These are phyloP conservation scores for Zygnema cylindricum DNA, from an alignment of 139 green algal genomes.

Conservation along the genomic window DNA sequence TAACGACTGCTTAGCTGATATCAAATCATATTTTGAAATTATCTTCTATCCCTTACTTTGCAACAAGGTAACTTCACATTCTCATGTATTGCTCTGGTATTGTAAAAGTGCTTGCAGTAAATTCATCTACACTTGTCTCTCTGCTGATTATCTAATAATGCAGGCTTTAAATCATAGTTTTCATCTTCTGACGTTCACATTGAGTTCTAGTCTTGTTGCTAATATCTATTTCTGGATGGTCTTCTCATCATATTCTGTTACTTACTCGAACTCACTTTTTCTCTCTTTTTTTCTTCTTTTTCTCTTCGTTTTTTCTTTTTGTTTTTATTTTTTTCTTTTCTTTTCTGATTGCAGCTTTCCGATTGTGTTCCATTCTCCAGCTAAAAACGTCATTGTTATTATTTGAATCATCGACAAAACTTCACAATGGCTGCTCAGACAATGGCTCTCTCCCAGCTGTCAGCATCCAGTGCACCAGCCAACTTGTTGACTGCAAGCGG, in stretches of 20 bases:
- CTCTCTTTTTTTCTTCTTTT: neutral
- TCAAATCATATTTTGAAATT: neutral
- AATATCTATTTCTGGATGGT: neutral
- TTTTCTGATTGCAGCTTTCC: no score
- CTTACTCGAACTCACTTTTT: neutral
- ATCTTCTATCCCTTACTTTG: conserved; percentile 10
- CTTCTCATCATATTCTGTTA: neutral
- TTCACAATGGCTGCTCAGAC: no score
- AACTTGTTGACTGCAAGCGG: no score
- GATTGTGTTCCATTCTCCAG: no score
- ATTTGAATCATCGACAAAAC: no score
- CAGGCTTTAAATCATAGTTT: no score
- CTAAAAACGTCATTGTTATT: no score
- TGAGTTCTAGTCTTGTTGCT: neutral
- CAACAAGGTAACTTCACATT: conserved; percentile 1
- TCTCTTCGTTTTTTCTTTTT: neutral
- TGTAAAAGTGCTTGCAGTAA: neutral
- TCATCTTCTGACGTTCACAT: no score
- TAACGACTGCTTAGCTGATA: neutral
- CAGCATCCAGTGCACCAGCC: no score
- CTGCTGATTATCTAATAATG: neutral
- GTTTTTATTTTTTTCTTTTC: no score
- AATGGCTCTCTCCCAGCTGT: no score
- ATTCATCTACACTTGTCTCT: neutral
- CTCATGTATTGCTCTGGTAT: neutral